These are phyloP conservation scores for Cynanchum wilfordii DNA, from an alignment of 257 asterid species.

Conservation along the genomic window DNA sequence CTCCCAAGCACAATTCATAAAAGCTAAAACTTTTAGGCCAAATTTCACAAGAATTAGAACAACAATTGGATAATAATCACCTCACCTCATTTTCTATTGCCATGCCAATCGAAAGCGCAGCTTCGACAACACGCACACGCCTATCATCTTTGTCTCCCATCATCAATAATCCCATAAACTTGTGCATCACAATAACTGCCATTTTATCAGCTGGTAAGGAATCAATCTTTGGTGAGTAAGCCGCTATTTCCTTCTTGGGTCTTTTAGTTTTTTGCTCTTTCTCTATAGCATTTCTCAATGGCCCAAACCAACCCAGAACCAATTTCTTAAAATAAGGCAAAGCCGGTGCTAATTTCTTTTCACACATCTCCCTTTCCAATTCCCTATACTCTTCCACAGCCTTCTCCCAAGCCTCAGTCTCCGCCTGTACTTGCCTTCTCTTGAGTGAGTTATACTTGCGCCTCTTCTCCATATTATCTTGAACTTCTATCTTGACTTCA, in stretches of 20 bases:
- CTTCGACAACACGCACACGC: constrained; percentile 83
- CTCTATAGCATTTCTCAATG: constrained; percentile 68
- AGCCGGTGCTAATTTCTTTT: constrained; percentile 84
- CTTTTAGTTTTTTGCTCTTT: constrained; percentile 58
- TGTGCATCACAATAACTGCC: constrained; percentile 96
- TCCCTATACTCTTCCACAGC: constrained; percentile 83
- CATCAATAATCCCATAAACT: constrained; percentile 84
- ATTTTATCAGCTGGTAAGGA: constrained; percentile 83
- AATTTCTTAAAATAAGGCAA: constrained; percentile 78
- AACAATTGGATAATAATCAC: constrained; percentile 16
- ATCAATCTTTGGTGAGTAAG: constrained; percentile 64
- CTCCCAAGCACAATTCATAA: neutral
- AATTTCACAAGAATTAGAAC: neutral
- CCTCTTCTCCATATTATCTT: constrained; percentile 58
- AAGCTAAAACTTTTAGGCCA: neutral
- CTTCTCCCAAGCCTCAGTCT: constrained; percentile 94
- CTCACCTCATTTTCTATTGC: constrained; percentile 86
- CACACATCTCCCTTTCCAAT: constrained; percentile 90
- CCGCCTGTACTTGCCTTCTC: constrained; percentile 75
- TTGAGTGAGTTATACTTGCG: constrained; percentile 56
- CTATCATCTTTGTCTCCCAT: constrained; percentile 76
- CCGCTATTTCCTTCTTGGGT: constrained; percentile 55
- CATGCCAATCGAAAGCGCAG: constrained; percentile 77
- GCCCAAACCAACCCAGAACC: constrained; percentile 91
- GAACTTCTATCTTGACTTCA: constrained; percentile 53